Base-by-base conservation (phyloP, 495 filamentous ascomycete genomes). In the Annulohypoxylon stygium region DNA sequence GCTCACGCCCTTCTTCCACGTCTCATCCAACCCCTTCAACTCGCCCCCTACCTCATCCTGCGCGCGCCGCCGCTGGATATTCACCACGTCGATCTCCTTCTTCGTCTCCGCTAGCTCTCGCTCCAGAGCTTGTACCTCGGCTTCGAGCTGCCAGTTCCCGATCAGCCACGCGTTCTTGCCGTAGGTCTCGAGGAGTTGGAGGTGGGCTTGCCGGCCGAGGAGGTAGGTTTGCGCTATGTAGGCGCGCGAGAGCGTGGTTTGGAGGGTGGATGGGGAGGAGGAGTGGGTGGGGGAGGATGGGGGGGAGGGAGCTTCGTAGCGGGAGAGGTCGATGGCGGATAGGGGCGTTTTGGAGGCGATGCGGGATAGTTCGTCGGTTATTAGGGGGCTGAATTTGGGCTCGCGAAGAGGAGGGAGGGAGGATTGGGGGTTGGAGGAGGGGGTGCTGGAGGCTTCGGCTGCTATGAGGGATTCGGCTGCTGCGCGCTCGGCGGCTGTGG, bases 121-220 rank as follows among this genome's bases (percentile, higher is more conserved):
- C 85, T 98, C 95, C n/a, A 97, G 70, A 3, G 76, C 81, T 14
- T 86, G 84, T 58, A 98, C 82, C 30, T 93, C 86, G 47, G 87
- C 88, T 79, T 97, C 94, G 26, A 94, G 71, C 65, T 93, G 88
- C 67, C 87, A 86, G 81, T 98, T 98, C 6, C 89, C 90, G 10
- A 97, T 85, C 62, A 98, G 83, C 95, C 95, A 98, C 11, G 92
- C 91, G 81, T 97, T 97, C 83, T 92, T 93, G 76, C 94, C 95
- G 81, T 89, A 89, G 67, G 86, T 85, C 73, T 95, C 93, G 9
- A 98, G 88, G 9, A 96, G 85, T 4, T 86, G 82, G 20, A 97
- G 87, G 76, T 97, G 92, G 30, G 88, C 83, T 26, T 88, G 85
- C 3, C 94, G 90, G 18, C 82, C 81, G 1, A 85, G 77, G 11